Evolutionary conservation across 2,329 filamentous ascomycete species (phyloP).

Genomic region (Fusarium tjaetaba): DNA sequence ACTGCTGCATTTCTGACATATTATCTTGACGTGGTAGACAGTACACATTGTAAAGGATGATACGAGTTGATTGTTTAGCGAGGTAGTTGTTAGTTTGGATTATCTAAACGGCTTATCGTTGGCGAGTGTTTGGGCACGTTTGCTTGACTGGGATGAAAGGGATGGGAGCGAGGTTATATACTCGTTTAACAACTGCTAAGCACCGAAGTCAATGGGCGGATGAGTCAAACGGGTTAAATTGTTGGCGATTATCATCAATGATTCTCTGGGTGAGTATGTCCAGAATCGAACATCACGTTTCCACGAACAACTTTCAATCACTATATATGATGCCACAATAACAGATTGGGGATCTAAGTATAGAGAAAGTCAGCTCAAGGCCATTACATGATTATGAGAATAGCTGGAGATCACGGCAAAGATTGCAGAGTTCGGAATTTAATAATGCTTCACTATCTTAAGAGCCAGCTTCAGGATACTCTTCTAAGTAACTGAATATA

Average conservation of each 20-base stretch:
- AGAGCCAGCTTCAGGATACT: too few species aligned
- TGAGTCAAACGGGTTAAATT: rapidly evolving
- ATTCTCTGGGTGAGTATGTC: not conserved
- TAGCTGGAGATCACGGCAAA: rapidly evolving
- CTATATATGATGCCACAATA: rapidly evolving
- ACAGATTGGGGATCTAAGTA: rapidly evolving
- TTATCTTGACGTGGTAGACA: not conserved
- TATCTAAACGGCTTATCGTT: not conserved
- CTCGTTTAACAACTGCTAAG: rapidly evolving
- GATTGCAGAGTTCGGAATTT: rapidly evolving
- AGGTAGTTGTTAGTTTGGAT: rapidly evolving
- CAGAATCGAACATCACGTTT: rapidly evolving
- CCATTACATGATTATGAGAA: rapidly evolving
- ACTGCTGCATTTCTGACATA: not conserved
- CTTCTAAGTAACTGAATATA: not conserved
- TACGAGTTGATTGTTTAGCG: rapidly evolving
- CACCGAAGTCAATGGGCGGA: too few species aligned
- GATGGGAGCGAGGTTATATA: not conserved
- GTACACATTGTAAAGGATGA: not conserved
- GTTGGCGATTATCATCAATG: rapidly evolving
- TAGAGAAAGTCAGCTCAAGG: rapidly evolving
- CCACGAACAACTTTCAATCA: rapidly evolving
- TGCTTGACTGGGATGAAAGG: not conserved
- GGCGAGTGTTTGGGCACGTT: not conserved
- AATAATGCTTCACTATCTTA: rapidly evolving